A percentile compares a stretch with the other conserved stretches of the same genome.
These are phyloP conservation scores for Fusarium heterosporum DNA, from an alignment of 2,329 filamentous ascomycete species.

Conservation along the genomic window DNA sequence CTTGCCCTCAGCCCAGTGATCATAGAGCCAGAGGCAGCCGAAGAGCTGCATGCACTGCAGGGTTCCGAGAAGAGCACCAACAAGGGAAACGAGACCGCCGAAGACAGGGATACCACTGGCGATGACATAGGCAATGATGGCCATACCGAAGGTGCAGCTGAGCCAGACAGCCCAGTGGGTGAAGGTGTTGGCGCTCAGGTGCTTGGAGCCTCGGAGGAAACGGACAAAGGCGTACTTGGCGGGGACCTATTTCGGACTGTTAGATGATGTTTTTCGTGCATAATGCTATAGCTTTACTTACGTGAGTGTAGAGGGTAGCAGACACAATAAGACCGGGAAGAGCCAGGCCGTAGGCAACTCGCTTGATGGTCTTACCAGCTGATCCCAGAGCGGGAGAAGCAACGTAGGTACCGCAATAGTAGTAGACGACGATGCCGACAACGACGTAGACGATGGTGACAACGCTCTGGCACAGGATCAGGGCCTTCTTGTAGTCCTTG, in stretches of 20 bases:
- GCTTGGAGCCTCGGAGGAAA: conserved; percentile 48
- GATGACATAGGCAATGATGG: conserved; percentile 48
- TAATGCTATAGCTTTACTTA: not conserved
- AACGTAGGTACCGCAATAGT: conserved; percentile 60
- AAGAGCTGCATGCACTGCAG: conserved; percentile 49
- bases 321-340: conserved; percentile 48
- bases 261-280: rapidly evolving
- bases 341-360: conserved; percentile 56
- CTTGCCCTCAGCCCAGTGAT: conserved; percentile 45
- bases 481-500: conserved; percentile 43
- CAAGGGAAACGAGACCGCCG: conserved; percentile 45
- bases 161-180: conserved; percentile 51
- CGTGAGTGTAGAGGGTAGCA: conserved; percentile 46
- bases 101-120: conserved; percentile 45
- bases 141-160: conserved; percentile 45
- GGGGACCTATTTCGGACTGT: conserved; percentile 3
- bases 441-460: conserved; percentile 51
- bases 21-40: conserved; percentile 48
- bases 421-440: conserved; percentile 57
- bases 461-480: conserved; percentile 46
- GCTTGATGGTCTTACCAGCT: conserved; percentile 57
- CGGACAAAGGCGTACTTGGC: conserved; percentile 37
- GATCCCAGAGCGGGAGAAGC: conserved; percentile 62
- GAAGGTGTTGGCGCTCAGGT: conserved; percentile 47
- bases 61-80: conserved; percentile 50